phyloP scores from a whole-genome alignment of 768 basidiomycete species.

The Kwoniella sp. region DNA sequence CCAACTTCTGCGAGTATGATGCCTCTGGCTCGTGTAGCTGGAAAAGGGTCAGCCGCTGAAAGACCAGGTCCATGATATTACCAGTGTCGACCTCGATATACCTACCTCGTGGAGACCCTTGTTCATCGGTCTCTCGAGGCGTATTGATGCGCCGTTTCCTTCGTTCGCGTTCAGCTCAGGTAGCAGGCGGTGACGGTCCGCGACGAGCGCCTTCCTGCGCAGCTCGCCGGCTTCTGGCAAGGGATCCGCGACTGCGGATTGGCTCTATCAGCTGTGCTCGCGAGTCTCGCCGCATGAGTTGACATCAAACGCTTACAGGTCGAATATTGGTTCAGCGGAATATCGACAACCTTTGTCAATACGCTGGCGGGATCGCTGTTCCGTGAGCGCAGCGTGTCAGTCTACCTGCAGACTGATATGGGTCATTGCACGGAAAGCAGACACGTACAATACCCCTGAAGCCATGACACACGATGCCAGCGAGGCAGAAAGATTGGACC shows the following conservation, averaged over 20 bases:
- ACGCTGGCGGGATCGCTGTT: background rate
- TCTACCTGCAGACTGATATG: background rate
- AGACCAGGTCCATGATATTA: background rate
- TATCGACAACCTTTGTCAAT: background rate
- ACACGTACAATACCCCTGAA: slow-evolving; percentile 26
- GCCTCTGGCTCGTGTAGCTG: slow-evolving; percentile 21
- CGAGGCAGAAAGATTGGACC: slow-evolving; percentile 16
- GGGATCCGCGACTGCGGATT: slow-evolving; percentile 5
- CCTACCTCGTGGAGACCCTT: slow-evolving; percentile 33
- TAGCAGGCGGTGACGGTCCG: slow-evolving; percentile 5
- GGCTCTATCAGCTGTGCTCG: background rate
- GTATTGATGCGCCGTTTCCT: no score
- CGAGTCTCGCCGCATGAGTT: background rate
- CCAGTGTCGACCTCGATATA: background rate
- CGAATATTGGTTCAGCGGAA: background rate
- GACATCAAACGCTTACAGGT: slow-evolving; percentile 13
- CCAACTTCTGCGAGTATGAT: slow-evolving; percentile 35
- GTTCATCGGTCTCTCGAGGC: no score
- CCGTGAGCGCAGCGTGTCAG: background rate
- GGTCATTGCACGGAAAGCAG: no score
- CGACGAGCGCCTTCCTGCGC: slow-evolving; percentile 19
- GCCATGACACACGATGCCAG: slow-evolving; percentile 3
- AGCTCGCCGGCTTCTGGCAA: slow-evolving; percentile 19
- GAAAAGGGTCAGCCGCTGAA: background rate
- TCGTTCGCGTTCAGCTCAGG: no score